Evolutionary conservation across 2,329 filamentous ascomycete genomes (phyloP).

Genomic region (Eutypella sp.): DNA sequence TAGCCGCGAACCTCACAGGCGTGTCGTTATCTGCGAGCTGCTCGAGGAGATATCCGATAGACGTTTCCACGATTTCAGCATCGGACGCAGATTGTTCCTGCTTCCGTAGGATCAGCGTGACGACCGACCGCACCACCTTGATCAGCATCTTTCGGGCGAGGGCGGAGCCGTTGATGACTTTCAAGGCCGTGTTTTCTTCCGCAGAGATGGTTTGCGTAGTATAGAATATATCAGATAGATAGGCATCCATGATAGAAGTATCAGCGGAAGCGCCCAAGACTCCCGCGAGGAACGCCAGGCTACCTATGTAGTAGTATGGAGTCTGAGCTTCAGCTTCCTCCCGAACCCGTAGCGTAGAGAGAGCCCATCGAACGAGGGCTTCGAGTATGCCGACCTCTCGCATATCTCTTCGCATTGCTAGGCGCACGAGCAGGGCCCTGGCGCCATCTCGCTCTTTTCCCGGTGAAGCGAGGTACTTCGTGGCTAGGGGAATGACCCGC

Average conservation of each 20-base stretch:
- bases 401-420: constrained; percentile 86
- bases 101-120: constrained; percentile 59
- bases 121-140: constrained; percentile 75
- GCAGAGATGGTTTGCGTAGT: constrained; percentile 56
- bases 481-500: constrained; percentile 65
- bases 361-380: constrained; percentile 65
- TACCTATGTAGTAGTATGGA: constrained; percentile 73
- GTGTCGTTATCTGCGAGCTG: constrained; percentile 82
- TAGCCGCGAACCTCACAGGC: constrained; percentile 82
- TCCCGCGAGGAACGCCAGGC: constrained; percentile 74
- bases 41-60: constrained; percentile 77
- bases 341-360: constrained; percentile 51
- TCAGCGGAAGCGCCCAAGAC: constrained; percentile 65
- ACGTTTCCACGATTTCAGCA: constrained; percentile 65
- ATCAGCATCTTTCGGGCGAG: constrained; percentile 76
- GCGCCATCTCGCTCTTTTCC: constrained; percentile 89
- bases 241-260: constrained; percentile 66
- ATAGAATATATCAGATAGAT: constrained; percentile 62
- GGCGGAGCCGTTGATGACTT: constrained; percentile 63
- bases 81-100: constrained; percentile 35
- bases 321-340: constrained; percentile 35
- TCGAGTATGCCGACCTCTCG: constrained; percentile 67
- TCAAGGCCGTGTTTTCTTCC: constrained; percentile 41
- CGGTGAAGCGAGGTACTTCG: constrained; percentile 66
- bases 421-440: constrained; percentile 72